Conservation (phyloP, 371 early-diverging fungal genomes). For the Coemansia sp. region DNA sequence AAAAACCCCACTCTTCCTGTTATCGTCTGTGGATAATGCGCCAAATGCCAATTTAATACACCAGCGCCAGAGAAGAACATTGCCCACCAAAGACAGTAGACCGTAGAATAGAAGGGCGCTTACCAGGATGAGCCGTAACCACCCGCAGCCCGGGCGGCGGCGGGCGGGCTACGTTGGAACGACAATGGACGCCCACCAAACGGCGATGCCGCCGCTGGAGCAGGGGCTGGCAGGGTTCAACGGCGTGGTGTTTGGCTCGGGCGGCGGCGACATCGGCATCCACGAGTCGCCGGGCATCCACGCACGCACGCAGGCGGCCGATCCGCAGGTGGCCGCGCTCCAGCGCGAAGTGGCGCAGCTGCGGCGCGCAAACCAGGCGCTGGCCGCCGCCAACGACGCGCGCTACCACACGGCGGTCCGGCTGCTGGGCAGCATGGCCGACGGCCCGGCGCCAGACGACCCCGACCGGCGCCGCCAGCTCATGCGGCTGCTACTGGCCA, state of each 20-base stretch:
- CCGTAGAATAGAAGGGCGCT: no score
- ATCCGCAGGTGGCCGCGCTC: conserved; percentile 11
- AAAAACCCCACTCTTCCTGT: neutral
- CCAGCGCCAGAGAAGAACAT: neutral
- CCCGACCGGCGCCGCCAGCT: conserved; percentile 22
- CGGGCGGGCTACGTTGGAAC: conserved; percentile 8
- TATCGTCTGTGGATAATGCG: neutral
- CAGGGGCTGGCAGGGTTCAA: conserved; percentile 31
- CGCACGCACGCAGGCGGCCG: neutral
- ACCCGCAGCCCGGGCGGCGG: conserved; percentile 1
- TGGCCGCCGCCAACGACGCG: conserved; percentile 13
- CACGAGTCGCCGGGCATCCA: neutral
- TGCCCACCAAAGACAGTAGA: no score
- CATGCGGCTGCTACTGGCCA: conserved; percentile 21
- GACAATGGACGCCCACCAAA: conserved; percentile 4
- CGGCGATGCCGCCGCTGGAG: conserved; percentile 7
- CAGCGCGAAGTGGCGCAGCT: conserved; percentile 25
- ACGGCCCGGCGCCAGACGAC: neutral
- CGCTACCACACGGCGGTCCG: conserved; percentile 23
- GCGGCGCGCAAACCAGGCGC: conserved; percentile 22
- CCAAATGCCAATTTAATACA: neutral
- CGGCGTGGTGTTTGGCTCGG: conserved; percentile 36
- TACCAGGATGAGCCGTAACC: conserved; percentile 4
- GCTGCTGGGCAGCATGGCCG: conserved; percentile 18
- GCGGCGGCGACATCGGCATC: neutral